These are phyloP conservation scores for Abrus precatorius DNA, from an alignment of 306 rosid species.

Conservation along the genomic window DNA sequence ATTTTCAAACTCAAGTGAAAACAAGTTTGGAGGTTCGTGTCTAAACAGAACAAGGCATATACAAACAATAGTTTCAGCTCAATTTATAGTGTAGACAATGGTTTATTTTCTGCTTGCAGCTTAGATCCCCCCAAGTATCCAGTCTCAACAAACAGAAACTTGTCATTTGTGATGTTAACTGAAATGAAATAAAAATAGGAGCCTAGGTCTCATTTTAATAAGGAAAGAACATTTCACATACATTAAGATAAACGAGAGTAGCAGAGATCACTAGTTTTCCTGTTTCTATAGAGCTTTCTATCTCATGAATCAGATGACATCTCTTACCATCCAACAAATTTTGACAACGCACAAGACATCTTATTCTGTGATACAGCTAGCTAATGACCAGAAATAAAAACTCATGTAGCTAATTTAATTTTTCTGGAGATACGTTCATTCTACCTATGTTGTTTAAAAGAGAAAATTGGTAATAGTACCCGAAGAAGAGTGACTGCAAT, in stretches of 20 bases:
- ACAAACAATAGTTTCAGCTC: constrained; percentile 14
- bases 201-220: neutral
- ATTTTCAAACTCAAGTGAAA: constrained; percentile 10
- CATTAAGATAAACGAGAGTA: constrained; percentile 36
- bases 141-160: constrained; percentile 5
- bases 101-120: constrained; percentile 25
- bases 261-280: neutral
- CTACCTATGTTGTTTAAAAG: constrained; percentile 20
- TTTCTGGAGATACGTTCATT: constrained; percentile 13
- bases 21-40: constrained; percentile 35
- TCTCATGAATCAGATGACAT: constrained; percentile 18
- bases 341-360: constrained; percentile 15
- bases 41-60: constrained; percentile 23
- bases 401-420: constrained; percentile 5
- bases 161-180: neutral
- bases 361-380: constrained; percentile 28
- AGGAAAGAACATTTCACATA: neutral
- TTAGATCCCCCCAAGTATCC: constrained; percentile 29
- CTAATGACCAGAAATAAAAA: constrained; percentile 41
- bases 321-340: constrained; percentile 13
- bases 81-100: constrained; percentile 12
- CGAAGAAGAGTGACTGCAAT: constrained; percentile 92
- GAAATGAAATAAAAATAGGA: constrained; percentile 13
- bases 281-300: constrained; percentile 3
- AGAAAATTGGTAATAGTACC: constrained; percentile 63